A percentile compares a stretch with the other conserved stretches of the same genome.
Conservation (phyloP, 257 asterid genomes). For the Solanum pennellii region DNA sequence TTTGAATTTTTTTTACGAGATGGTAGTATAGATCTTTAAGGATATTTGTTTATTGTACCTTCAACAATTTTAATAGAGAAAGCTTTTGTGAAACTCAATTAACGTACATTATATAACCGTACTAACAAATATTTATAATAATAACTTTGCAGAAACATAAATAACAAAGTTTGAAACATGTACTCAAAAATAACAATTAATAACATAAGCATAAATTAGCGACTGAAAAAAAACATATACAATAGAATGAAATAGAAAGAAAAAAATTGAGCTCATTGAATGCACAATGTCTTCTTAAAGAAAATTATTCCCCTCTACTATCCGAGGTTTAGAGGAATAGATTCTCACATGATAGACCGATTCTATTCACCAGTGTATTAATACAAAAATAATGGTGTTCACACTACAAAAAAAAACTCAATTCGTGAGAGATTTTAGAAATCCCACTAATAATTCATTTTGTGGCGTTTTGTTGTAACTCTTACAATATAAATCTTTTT, state of each 20-base stretch:
- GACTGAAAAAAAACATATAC: too few relatives aligned
- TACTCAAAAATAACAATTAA: neutral
- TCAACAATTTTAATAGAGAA: neutral
- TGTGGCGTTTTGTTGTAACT: too few relatives aligned
- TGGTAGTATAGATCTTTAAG: neutral
- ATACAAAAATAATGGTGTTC: neutral
- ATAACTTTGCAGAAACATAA: neutral
- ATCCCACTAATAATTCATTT: too few relatives aligned
- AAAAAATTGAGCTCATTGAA: neutral
- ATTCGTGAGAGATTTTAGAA: too few relatives aligned
- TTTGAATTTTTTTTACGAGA: too few relatives aligned
- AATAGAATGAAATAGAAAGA: neutral
- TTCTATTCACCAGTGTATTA: neutral
- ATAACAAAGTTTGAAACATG: neutral
- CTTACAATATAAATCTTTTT: too few relatives aligned
- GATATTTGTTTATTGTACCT: neutral
- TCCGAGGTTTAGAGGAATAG: too few relatives aligned
- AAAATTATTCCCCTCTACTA: neutral
- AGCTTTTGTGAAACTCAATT: neutral
- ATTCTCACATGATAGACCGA: neutral
- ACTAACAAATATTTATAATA: neutral
- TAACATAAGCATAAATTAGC: neutral
- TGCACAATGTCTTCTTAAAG: neutral
- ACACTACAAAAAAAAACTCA: too few relatives aligned
- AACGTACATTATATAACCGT: too few relatives aligned